Evolutionary conservation across 2,329 filamentous ascomycete genomes (phyloP), one percentile per base, ranked within the genome.

Genomic region (Paecilomyces formosus): DNA sequence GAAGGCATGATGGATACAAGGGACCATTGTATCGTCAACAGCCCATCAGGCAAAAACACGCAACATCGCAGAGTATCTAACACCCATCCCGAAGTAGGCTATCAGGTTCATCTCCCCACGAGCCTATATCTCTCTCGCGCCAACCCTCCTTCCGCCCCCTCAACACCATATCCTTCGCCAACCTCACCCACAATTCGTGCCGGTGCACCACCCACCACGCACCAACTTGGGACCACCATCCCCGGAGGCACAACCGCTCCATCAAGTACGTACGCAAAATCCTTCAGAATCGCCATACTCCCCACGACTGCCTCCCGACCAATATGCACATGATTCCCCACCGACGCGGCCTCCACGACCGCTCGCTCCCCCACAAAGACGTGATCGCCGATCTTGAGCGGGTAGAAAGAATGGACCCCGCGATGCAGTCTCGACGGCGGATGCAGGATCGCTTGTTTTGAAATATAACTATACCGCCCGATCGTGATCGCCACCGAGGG

Each of bases 211-310:
- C 88, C 93, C n/a, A 99, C 92, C 57, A 97, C 85, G 57, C 88
- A 92, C 72, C 94, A 96, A 70, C 91, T 92, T 1, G 93, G 92
- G 57, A 97, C 88, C 24, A 97, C 90, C 87, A 95, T 96, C 61
- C 91, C 88, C 0, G 88, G 81, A 1, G 94, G 89, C 5, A 99
- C 84, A 3, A 97, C 87, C 0, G 90, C 85, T 30, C 88, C 88
- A 60, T 96, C 91, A 64, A 97, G 76, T 49, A 99, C 85, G 72
- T 88, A 88, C 54, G 95, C 91, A 69, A 91, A 95, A 72, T 97
- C 94, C 74, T 96, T 97, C 70, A 97, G 85, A 61, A 97, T 93
- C 55, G 88, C 89, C 74, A 97, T 92, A 65, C 92, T 88, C 58
- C 90, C 89, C 55, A 99, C 81, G 1, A 88, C 87, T 62, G 87